Evolutionary conservation across 2,329 filamentous ascomycete species (phyloP).

Genomic region (Aspergillus pseudoterreus): DNA sequence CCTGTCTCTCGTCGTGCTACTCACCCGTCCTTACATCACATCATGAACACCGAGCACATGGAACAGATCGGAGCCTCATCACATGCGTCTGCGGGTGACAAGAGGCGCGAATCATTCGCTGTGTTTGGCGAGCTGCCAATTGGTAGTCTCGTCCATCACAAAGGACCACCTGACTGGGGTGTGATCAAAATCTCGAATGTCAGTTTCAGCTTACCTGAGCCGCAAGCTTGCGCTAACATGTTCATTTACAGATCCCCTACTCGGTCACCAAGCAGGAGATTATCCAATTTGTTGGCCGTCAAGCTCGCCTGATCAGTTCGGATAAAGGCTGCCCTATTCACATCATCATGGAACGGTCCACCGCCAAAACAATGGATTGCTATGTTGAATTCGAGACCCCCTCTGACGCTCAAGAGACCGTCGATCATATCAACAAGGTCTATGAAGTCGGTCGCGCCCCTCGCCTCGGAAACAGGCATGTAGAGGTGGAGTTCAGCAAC

Average conservation of each 20-base stretch:
- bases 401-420: conserved; percentile 37
- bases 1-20: background rate
- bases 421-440: conserved; percentile 34
- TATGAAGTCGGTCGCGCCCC: conserved; percentile 35
- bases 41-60: conserved; percentile 4
- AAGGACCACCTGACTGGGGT: conserved; percentile 19
- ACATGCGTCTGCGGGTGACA: conserved; percentile 1
- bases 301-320: conserved; percentile 36
- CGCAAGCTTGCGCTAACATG: conserved; percentile 2
- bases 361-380: conserved; percentile 55
- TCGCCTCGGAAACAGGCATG: conserved; percentile 46
- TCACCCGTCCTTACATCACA: background rate
- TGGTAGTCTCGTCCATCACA: conserved; percentile 20
- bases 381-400: conserved; percentile 45
- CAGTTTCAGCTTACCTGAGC: conserved; percentile 13
- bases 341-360: conserved; percentile 56
- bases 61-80: background rate
- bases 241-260: conserved; percentile 44
- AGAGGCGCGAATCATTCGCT: conserved; percentile 12
- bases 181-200: conserved; percentile 38
- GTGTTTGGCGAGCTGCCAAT: conserved; percentile 25
- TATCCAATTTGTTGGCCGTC: conserved; percentile 44
- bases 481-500: conserved; percentile 44
- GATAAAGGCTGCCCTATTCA: conserved; percentile 47
- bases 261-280: conserved; percentile 49